phyloP scores from a whole-genome alignment of 345 rosid species.

The Fremontodendron californicum region DNA sequence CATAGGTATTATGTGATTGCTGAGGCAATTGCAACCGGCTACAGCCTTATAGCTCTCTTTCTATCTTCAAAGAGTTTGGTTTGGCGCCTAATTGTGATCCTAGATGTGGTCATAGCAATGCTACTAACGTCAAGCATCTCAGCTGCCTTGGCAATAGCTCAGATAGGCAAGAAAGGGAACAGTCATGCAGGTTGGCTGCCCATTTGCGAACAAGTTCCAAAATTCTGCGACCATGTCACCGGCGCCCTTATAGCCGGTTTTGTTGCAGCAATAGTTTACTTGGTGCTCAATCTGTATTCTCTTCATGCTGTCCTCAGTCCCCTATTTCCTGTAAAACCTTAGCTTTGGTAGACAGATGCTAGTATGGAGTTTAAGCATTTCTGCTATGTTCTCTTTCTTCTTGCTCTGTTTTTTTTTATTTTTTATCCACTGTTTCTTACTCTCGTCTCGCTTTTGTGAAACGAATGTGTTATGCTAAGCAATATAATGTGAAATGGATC shows the following conservation, averaged over 20 bases:
- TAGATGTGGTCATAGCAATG: constrained; percentile 42
- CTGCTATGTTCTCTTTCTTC: background rate
- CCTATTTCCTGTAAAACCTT: constrained; percentile 29
- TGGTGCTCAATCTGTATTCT: constrained; percentile 33
- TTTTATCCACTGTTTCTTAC: background rate
- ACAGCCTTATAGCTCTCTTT: constrained; percentile 28
- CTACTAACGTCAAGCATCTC: constrained; percentile 49
- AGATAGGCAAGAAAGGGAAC: constrained; percentile 55
- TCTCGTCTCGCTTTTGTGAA: too few relatives aligned
- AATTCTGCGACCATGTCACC: constrained; percentile 40
- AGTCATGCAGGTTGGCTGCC: constrained; percentile 65
- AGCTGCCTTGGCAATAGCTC: constrained; percentile 52
- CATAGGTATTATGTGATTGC: constrained; percentile 47
- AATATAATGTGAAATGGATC: too few relatives aligned
- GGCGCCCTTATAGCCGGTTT: constrained; percentile 43
- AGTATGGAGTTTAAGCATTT: background rate
- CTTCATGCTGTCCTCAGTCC: constrained; percentile 34
- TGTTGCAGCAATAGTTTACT: constrained; percentile 34
- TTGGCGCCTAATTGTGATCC: constrained; percentile 30
- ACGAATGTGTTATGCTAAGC: background rate
- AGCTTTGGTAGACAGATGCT: background rate
- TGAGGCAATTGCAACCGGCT: constrained; percentile 46
- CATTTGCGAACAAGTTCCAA: constrained; percentile 46
- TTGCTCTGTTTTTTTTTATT: background rate
- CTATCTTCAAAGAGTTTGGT: constrained; percentile 24